phyloP scores from a whole-genome alignment of 768 basidiomycete genomes.

The Suillus fuscotomentosus region DNA sequence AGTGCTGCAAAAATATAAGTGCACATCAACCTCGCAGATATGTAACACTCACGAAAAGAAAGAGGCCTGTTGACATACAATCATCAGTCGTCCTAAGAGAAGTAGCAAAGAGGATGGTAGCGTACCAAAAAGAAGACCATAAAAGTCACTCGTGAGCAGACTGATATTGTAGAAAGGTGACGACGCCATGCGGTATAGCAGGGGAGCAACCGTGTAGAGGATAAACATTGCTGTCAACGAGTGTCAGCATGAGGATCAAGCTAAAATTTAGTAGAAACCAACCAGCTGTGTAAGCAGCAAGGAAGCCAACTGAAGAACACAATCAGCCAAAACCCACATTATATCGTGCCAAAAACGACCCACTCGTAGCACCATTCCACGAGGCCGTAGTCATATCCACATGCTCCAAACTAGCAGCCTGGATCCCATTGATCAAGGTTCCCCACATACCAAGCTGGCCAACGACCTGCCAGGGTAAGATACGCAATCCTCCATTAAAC shows the following conservation, averaged over 20 bases:
- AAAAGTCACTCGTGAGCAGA: slow-evolving; percentile 86
- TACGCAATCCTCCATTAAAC: neutral
- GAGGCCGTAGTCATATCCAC: slow-evolving; percentile 57
- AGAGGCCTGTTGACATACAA: slow-evolving; percentile 35
- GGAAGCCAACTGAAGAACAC: slow-evolving; percentile 42
- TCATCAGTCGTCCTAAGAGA: slow-evolving; percentile 10
- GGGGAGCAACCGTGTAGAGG: slow-evolving; percentile 81
- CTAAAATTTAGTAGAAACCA: slow-evolving; percentile 2
- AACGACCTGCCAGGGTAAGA: slow-evolving; percentile 49
- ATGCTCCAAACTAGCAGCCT: slow-evolving; percentile 76
- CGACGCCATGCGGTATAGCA: slow-evolving; percentile 83
- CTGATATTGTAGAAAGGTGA: slow-evolving; percentile 85
- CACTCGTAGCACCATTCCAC: slow-evolving; percentile 74
- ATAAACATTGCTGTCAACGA: slow-evolving; percentile 68
- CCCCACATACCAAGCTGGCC: slow-evolving; percentile 89
- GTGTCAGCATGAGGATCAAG: slow-evolving; percentile 1
- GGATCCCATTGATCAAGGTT: slow-evolving; percentile 73
- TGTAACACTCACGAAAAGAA: slow-evolving; percentile 46
- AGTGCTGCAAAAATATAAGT: slow-evolving; percentile 50
- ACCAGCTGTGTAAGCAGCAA: slow-evolving; percentile 51
- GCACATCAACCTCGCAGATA: neutral
- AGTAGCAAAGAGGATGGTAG: neutral
- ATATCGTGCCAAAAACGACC: slow-evolving; percentile 30
- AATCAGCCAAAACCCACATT: neutral
- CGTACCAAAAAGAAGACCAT: slow-evolving; percentile 72